Base-by-base conservation (phyloP, 768 basidiomycete species). In the Baorangia bicolor region DNA sequence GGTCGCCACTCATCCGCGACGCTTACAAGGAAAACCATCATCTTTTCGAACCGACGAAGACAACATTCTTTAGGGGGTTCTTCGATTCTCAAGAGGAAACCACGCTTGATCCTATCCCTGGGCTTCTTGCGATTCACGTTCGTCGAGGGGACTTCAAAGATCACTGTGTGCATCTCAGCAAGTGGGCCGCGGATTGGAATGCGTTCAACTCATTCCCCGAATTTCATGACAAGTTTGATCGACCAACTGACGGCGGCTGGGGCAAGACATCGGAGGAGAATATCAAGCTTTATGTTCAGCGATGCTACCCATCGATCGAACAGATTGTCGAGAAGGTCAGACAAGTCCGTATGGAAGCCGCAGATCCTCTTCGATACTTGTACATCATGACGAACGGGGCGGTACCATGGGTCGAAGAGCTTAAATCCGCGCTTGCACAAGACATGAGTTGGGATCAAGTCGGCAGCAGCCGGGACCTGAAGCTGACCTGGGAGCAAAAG, bases 361-460 rank as follows among this genome's bases (percentile, higher is more conserved):
- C 58, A 10, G 52, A 61, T 2, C 60, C 60, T 13, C 71, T 83
- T 30, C 62, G 65, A 37, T 61, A 70, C 18, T 28, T 83, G 23
- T 82, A 81, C 57, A 68, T 82, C 50, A 70, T 81, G 69, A 78
- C 82, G 52, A 81, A 83, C 55, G 83, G 71, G 3, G 55, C 71
- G 14, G 47, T 50, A 3, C 53, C 60, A 21, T 84, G 80, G 80
- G 71, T 81, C 2, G 55, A 61, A 16, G 69, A 73, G 38, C 73
- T 82, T 8, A 74, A 74, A 55, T 53, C 33, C 0, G 73, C 74
- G 25, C 57, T 84, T 37, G 55, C 34, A 27, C 51, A 51, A n/a
- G 53, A 68, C 38, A 59, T 56, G 18, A 23, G n/a, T 13, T 83
- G 81, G 82, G 64, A 71, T 34, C 64, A 60, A 11, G 62, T 82